Conservation (phyloP, 805 yeast genomes). For the Yarrowia porcina region DNA sequence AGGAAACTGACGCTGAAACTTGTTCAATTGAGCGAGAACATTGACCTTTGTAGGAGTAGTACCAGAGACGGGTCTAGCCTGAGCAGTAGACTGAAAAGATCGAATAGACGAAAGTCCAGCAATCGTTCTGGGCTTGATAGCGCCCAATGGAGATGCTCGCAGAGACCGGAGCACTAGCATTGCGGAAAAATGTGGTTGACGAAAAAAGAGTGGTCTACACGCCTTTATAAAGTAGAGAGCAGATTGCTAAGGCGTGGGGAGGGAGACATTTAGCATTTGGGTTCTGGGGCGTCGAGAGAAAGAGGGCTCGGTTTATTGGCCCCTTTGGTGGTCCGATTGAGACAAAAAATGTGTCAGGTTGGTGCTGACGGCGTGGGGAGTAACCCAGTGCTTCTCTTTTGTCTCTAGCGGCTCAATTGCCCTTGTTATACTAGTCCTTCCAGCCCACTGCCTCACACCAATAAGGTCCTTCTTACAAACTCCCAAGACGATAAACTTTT, state of each 20-base stretch:
- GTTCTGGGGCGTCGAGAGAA: neutral
- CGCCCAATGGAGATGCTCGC: neutral
- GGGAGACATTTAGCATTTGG: neutral
- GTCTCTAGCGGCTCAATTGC: neutral
- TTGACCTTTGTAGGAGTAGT: neutral
- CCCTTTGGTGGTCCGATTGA: neutral
- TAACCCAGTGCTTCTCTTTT: neutral
- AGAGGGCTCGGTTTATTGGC: too few relatives aligned
- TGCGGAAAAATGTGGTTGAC: neutral
- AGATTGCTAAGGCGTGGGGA: conserved; percentile 3
- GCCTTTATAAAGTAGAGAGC: neutral
- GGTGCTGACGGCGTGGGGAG: too few relatives aligned
- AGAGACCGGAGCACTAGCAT: conserved; percentile 6
- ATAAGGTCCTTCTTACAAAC: neutral
- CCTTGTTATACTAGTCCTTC: neutral
- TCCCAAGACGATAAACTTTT: conserved; percentile 14
- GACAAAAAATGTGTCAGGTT: neutral
- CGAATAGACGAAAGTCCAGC: neutral
- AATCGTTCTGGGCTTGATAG: neutral
- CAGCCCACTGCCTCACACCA: neutral
- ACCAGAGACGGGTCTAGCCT: neutral
- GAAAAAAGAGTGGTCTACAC: neutral
- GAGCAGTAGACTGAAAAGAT: neutral
- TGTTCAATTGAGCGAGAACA: neutral
- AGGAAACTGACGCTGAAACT: too few relatives aligned